phyloP scores from a whole-genome alignment of 2,329 filamentous ascomycete genomes.

The Plectosphaerella sp. region DNA sequence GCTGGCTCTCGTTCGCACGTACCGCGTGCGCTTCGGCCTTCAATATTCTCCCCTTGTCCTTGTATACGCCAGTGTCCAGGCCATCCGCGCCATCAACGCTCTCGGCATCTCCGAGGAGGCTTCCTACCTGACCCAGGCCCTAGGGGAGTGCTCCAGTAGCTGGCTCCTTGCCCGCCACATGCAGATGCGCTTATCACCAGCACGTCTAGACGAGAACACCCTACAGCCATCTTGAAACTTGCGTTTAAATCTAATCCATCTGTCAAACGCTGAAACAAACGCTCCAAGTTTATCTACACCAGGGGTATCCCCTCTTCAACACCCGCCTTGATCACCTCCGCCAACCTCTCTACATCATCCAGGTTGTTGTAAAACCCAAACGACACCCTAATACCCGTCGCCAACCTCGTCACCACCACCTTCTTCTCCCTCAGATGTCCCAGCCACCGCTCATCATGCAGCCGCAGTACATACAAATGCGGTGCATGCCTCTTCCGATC shows the following conservation, averaged over 20 bases:
- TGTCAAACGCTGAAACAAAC: too few species aligned
- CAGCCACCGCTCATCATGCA: slow-evolving; percentile 15
- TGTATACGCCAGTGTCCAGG: slow-evolving; percentile 17
- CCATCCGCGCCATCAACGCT: slow-evolving; percentile 7
- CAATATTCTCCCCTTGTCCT: slow-evolving; percentile 16
- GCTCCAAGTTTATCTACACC: background rate
- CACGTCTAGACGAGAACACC: background rate
- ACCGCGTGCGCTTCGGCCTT: slow-evolving; percentile 15
- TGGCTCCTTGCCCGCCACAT: background rate
- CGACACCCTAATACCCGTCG: slow-evolving; percentile 18
- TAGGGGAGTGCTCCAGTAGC: slow-evolving; percentile 1
- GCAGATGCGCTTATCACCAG: background rate
- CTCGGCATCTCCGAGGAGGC: slow-evolving; percentile 3
- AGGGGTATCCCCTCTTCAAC: background rate
- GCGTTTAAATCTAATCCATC: background rate
- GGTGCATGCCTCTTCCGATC: slow-evolving; percentile 15
- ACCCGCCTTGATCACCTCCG: background rate
- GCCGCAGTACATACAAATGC: slow-evolving; percentile 20
- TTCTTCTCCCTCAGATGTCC: slow-evolving; percentile 11
- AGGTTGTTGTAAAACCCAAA: slow-evolving; percentile 19
- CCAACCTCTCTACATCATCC: slow-evolving; percentile 10
- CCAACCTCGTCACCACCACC: slow-evolving; percentile 15
- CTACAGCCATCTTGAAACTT: background rate
- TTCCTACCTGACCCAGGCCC: background rate
- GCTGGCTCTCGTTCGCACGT: slow-evolving; percentile 13